Base-by-base conservation (phyloP, 345 rosid species). In the Trapa bicornis region DNA sequence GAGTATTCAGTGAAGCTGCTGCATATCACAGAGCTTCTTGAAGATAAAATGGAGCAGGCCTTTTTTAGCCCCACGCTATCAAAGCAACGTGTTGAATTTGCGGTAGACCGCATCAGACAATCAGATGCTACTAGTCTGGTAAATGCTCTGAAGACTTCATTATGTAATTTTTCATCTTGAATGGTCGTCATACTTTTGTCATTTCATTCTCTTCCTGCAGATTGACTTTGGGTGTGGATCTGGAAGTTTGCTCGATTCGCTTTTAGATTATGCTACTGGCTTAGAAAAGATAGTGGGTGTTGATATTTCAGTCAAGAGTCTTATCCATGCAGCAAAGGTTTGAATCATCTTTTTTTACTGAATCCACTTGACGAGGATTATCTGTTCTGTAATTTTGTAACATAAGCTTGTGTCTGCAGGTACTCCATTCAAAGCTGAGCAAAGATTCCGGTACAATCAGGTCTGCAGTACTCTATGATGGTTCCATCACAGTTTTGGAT, bases 191-290 rank as follows among this genome's bases (percentile, higher is more conserved):
- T 61, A 3, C 61, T 68, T 61, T 38, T 62, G 69, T 78, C 35
- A 37, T 64, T 70, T 64, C 47, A 33, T 64, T 6, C 57, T 74
- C 36, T 64, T 72, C 52, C 66, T 71, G 70, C 73, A 88, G 97
- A 86, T 82, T 80, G 98, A 93, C 75, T 88, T 88, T 80, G 98
- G 98, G 58, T 93, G 97, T 67, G 92, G 96, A 66, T 84, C 98
- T 48, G 98, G 98, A 75, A 90, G 98, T 77, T 81, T 90, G 69
- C 72, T 90, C 77, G 86, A 89, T 65, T 87, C 97, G 66, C 73
- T 93, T 62, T 78, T 93, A 76, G 90, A 90, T 74, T 82, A 83
- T 77, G 82, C 89, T 56, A 87, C 87, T 54, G 73, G 96, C 29
- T 80, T 93, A 72, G 79, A 83, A 77, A 83, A 78, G 75, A 76